Base-by-base conservation (phyloP, 2,329 filamentous ascomycete species). In the Colletotrichum sp. region DNA sequence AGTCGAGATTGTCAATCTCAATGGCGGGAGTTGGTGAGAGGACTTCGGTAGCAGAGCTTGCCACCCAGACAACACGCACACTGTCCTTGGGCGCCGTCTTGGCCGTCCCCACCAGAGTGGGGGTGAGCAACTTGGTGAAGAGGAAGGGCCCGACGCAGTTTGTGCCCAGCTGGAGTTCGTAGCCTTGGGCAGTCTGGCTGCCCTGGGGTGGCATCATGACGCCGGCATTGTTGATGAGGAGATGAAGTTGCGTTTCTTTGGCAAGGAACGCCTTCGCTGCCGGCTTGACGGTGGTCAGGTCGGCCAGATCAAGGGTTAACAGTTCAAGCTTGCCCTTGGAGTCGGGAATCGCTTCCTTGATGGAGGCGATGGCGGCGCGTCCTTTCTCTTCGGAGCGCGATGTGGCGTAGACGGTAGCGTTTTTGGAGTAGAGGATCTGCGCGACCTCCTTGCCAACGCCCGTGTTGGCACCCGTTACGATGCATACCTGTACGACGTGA, bases 361-460 rank as follows among this genome's bases (percentile, higher is more conserved):
- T 88, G 7, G 81, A 76, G 6, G 82, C 80, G 62, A 92, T 89
- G 52, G 89, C 89, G 1, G 80, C 76, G 4, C 82, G 80, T 15
- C 84, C 89, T 76, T 89, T 89, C n/a, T 85, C 81, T 39, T 84
- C 79, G 5, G 82, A 87, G 34, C 90, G 89, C 4, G 87, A 87
- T 6, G 89, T 89, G 30, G 91, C 81, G 81, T 91, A 92, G n/a
- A 92, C 87, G 2, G 84, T 90, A 44, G 85, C 90, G 71, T 90
- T 89, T 44, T 85, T 86, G 15, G 83, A 81, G 81, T 92, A 92
- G 13, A 93, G 84, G 5, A 92, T 86, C 52, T 86, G 86, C 36
- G 84, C 84, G 24, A 92, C 84, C 78, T 91, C 88, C 55, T 87
- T 86, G 12, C 90, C 90, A 8, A 91, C 84, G 84, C 84, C 84